Evolutionary conservation across 2,329 filamentous ascomycete genomes (phyloP).

Genomic region (Verticillium tricorpus): DNA sequence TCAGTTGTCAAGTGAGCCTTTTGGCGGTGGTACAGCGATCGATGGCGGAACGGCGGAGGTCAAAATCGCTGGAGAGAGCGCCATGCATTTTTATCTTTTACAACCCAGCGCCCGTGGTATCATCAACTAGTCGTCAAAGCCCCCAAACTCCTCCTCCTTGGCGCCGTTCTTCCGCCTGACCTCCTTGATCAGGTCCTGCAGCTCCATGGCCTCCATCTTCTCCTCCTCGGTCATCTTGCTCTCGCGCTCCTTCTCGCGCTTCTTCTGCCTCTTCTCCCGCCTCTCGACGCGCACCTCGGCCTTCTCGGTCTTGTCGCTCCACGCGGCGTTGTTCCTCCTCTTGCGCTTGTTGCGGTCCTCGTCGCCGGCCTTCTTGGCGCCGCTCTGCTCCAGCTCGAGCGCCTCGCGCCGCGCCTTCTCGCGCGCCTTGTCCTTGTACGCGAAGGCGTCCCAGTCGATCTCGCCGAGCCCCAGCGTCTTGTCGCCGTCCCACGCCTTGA

Average conservation of each 20-base stretch:
- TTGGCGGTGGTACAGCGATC: too few species aligned
- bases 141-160: slow-evolving; percentile 51
- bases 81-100: background rate
- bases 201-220: slow-evolving; percentile 56
- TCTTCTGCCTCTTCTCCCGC: slow-evolving; percentile 60
- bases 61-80: background rate
- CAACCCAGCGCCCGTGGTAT: slow-evolving; percentile 33
- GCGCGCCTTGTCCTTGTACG: slow-evolving; percentile 67
- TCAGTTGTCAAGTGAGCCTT: too few species aligned
- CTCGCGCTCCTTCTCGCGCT: slow-evolving; percentile 58
- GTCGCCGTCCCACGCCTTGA: slow-evolving; percentile 68
- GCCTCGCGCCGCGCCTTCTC: slow-evolving; percentile 61
- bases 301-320: slow-evolving; percentile 67
- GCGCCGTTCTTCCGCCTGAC: slow-evolving; percentile 55
- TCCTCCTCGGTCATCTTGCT: slow-evolving; percentile 68
- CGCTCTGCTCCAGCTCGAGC: slow-evolving; percentile 44
- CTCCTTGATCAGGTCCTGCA: slow-evolving; percentile 59
- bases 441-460: slow-evolving; percentile 63
- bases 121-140: slow-evolving; percentile 38
- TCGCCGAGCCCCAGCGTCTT: slow-evolving; percentile 52
- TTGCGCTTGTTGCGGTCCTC: slow-evolving; percentile 46
- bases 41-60: background rate
- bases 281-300: slow-evolving; percentile 59
- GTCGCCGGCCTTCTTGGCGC: slow-evolving; percentile 25
- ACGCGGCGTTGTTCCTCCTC: slow-evolving; percentile 61